Percentiles rank a stretch among this genome's conserved stretches.
phyloP scores from a whole-genome alignment of 148 eudicot genomes.

The Talinum fruticosum region DNA sequence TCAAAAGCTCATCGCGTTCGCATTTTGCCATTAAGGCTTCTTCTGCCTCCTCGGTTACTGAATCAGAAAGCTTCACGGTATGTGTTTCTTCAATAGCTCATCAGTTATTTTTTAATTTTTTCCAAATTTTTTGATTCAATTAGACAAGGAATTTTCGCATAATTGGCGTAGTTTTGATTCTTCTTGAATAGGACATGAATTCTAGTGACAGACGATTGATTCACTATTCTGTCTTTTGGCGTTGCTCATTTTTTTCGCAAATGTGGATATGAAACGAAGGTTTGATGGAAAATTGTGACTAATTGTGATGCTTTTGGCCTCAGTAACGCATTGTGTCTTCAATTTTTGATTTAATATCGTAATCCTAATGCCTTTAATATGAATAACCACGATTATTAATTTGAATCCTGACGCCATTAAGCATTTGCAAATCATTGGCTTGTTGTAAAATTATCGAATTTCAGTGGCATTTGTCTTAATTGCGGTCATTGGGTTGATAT shows the following conservation, averaged over 20 bases:
- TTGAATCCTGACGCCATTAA: neutral
- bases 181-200: neutral
- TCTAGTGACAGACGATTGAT: neutral
- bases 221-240: no score
- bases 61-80: constrained; percentile 53
- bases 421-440: neutral
- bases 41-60: constrained; percentile 26
- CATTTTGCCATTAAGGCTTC: constrained; percentile 41
- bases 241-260: no score
- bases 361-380: neutral
- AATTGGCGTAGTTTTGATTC: neutral
- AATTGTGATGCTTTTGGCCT: no score
- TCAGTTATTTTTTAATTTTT: neutral
- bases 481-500: neutral
- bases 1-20: constrained; percentile 3
- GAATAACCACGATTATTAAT: neutral
- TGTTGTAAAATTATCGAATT: neutral
- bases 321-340: no score
- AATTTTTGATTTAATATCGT: neutral
- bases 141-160: neutral
- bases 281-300: no score
- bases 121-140: neutral
- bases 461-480: neutral
- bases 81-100: neutral
- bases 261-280: no score